Conservation (phyloP, 495 filamentous ascomycete species). For the Podospora sp. region DNA sequence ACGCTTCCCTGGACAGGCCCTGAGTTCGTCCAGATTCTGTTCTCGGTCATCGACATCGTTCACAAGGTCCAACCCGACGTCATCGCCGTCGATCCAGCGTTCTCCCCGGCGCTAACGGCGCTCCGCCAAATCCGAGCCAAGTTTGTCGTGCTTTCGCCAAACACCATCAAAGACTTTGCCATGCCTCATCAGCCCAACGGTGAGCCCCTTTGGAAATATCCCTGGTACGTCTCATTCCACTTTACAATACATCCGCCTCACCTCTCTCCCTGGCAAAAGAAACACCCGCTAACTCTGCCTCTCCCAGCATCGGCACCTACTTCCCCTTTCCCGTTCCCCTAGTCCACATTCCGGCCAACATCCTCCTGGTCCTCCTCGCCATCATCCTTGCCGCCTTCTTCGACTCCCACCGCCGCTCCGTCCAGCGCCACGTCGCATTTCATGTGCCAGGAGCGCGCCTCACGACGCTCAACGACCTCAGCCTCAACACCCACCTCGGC, state of each 20-base stretch:
- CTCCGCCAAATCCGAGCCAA: slow-evolving; percentile 37
- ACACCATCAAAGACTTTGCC: slow-evolving; percentile 45
- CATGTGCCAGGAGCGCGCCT: slow-evolving; percentile 20
- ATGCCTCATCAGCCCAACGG: slow-evolving; percentile 38
- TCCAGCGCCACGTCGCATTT: slow-evolving; percentile 16
- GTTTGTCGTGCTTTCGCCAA: slow-evolving; percentile 45
- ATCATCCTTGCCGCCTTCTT: slow-evolving; percentile 21
- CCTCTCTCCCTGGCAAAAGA: not conserved
- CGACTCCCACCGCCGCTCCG: slow-evolving; percentile 23
- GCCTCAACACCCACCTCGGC: slow-evolving; percentile 19
- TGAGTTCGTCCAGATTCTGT: slow-evolving; percentile 53
- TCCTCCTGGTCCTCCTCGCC: slow-evolving; percentile 28
- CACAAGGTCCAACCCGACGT: slow-evolving; percentile 43
- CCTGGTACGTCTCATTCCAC: slow-evolving; percentile 46
- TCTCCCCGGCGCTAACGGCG: slow-evolving; percentile 55
- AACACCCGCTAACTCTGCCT: not conserved
- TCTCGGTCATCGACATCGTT: slow-evolving; percentile 49
- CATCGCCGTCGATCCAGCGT: slow-evolving; percentile 53
- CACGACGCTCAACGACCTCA: slow-evolving; percentile 31
- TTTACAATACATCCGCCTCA: not conserved
- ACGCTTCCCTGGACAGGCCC: slow-evolving; percentile 47
- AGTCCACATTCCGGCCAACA: slow-evolving; percentile 24
- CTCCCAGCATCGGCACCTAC: slow-evolving; percentile 22
- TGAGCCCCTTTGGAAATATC: slow-evolving; percentile 44
- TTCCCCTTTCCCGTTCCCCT: slow-evolving; percentile 26